Evolutionary conservation across 768 basidiomycete genomes (phyloP).

Genomic region (Boletus tomentosulus): DNA sequence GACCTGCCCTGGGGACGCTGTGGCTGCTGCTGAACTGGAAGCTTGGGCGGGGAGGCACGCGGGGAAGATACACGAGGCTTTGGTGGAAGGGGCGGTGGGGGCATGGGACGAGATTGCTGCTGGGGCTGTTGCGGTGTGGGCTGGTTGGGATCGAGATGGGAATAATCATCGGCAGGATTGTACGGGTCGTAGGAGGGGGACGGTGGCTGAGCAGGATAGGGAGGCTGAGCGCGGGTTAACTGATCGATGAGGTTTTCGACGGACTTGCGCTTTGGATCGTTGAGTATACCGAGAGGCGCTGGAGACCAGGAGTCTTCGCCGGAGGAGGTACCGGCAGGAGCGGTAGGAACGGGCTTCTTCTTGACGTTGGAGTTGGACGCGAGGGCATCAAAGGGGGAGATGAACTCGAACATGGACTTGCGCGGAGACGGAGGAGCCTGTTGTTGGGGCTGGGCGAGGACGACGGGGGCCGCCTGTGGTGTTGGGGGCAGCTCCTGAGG

Average conservation of each 20-base stretch:
- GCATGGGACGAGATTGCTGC: conserved; percentile 36
- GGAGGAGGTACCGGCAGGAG: conserved; percentile 33
- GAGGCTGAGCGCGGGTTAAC: conserved; percentile 47
- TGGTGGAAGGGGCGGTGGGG: conserved; percentile 58
- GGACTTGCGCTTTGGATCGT: conserved; percentile 70
- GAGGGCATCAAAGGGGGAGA: conserved; percentile 81
- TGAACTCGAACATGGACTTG: conserved; percentile 82
- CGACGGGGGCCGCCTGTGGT: conserved; percentile 18
- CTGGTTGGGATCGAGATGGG: conserved; percentile 37
- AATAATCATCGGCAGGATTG: conserved; percentile 43
- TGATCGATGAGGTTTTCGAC: conserved; percentile 80
- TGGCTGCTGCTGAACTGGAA: conserved; percentile 41
- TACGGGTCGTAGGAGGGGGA: conserved; percentile 32
- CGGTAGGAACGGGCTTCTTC: conserved; percentile 65
- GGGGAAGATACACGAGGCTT: conserved; percentile 57
- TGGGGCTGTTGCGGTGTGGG: conserved; percentile 19
- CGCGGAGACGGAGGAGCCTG: conserved; percentile 64
- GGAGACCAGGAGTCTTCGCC: conserved; percentile 61
- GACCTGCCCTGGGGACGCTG: conserved; percentile 44
- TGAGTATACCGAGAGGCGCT: conserved; percentile 25
- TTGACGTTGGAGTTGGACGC: conserved; percentile 47
- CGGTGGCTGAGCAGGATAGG: conserved; percentile 36
- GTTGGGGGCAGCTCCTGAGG: conserved; percentile 25
- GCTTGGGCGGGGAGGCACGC: conserved; percentile 63
- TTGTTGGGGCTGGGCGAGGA: conserved; percentile 27